Evolutionary conservation across 805 yeast species (phyloP).

Genomic region (Pichia californica): DNA sequence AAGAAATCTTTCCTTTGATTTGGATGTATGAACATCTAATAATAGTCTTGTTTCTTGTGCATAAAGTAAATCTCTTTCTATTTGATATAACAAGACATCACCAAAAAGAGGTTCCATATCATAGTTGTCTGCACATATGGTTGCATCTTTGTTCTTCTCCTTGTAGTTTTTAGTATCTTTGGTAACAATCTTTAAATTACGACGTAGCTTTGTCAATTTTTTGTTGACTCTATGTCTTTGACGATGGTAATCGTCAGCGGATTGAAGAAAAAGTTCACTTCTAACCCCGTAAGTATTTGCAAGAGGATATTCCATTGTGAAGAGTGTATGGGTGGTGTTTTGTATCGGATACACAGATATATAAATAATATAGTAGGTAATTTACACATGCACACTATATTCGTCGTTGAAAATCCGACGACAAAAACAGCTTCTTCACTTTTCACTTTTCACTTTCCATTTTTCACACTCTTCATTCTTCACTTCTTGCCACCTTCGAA

Average conservation of each 20-base stretch:
- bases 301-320: slow-evolving; percentile 42
- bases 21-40: slow-evolving; percentile 46
- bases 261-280: slow-evolving; percentile 52
- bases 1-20: slow-evolving; percentile 44
- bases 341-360: not conserved
- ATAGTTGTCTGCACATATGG: slow-evolving; percentile 44
- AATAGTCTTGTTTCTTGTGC: slow-evolving; percentile 57
- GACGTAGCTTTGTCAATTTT: slow-evolving; percentile 58
- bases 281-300: slow-evolving; percentile 48
- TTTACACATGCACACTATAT: too few species aligned
- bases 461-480: not conserved
- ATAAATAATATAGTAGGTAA: too few species aligned
- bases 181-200: slow-evolving; percentile 53
- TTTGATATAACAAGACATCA: slow-evolving; percentile 51
- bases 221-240: slow-evolving; percentile 60
- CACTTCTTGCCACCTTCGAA: slow-evolving; percentile 63
- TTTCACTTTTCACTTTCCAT: not conserved
- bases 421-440: too few species aligned
- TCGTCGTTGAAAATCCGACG: too few species aligned
- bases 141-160: slow-evolving; percentile 40
- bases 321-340: not conserved
- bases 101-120: slow-evolving; percentile 47
- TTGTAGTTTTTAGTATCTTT: slow-evolving; percentile 61
- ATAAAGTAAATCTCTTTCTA: slow-evolving; percentile 70
- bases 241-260: slow-evolving; percentile 62